These are phyloP conservation scores for Hyphopichia buzzinii DNA, from an alignment of 1,139 yeast genomes.

Conservation along the genomic window DNA sequence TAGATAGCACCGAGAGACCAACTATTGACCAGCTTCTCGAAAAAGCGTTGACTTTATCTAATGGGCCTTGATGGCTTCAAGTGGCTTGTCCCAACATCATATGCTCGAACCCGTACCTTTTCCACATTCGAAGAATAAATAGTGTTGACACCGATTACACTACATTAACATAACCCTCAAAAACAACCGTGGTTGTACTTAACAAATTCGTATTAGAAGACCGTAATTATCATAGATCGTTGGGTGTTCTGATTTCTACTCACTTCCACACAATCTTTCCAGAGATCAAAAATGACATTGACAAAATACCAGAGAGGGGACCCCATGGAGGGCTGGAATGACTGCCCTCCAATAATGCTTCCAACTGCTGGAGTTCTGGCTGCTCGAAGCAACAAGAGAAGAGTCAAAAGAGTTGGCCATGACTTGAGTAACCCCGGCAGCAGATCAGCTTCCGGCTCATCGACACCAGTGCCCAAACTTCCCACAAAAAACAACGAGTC, in stretches of 20 bases:
- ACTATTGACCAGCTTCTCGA: constrained; percentile 56
- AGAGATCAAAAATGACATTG: constrained; percentile 21
- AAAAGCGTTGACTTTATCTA: constrained; percentile 28
- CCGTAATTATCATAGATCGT: too few relatives aligned
- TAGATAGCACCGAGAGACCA: constrained; percentile 64
- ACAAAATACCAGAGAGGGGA: constrained; percentile 42
- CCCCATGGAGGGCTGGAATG: constrained; percentile 48
- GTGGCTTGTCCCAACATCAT: not conserved
- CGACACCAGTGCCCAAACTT: not conserved
- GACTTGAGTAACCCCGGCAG: constrained; percentile 3
- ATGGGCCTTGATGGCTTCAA: not conserved
- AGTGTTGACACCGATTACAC: too few relatives aligned
- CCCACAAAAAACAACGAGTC: not conserved
- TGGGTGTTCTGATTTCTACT: constrained; percentile 7
- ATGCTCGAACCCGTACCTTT: too few relatives aligned
- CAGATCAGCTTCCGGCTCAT: not conserved
- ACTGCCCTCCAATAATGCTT: constrained; percentile 32
- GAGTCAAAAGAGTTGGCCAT: constrained; percentile 11
- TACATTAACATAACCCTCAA: too few relatives aligned
- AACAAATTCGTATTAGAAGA: too few relatives aligned
- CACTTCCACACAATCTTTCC: not conserved
- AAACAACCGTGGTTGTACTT: too few relatives aligned
- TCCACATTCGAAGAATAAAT: too few relatives aligned
- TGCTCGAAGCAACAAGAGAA: constrained; percentile 9
- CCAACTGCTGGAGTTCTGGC: constrained; percentile 7